A percentile compares a stretch with the other conserved stretches of the same genome.
Conservation (phyloP, 2,329 filamentous ascomycete species). For the Verticillium longisporum region DNA sequence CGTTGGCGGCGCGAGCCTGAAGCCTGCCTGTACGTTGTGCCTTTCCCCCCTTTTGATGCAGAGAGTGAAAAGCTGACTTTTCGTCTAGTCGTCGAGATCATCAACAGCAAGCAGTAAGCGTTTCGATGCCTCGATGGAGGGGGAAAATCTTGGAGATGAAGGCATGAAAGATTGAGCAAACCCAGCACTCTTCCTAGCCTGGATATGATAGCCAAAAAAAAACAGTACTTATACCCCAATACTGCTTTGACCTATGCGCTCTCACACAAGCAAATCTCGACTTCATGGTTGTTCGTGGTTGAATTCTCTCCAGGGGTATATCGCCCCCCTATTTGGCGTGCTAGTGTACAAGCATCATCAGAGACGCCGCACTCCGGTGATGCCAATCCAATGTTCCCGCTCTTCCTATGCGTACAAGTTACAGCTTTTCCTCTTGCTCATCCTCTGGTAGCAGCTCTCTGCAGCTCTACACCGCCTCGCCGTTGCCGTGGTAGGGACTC, state of each 20-base stretch:
- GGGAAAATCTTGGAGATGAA: background rate
- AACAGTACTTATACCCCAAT: background rate
- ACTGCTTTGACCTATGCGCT: background rate
- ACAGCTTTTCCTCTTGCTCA: background rate
- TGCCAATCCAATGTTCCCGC: background rate
- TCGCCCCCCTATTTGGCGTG: background rate
- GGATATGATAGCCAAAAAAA: background rate
- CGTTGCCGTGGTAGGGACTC: slow-evolving; percentile 62
- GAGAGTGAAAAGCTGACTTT: slow-evolving; percentile 5
- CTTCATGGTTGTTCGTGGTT: background rate
- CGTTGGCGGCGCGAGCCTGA: slow-evolving; percentile 91
- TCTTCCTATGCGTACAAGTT: background rate
- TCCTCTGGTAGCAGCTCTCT: background rate
- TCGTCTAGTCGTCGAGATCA: slow-evolving; percentile 48
- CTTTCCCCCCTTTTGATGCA: background rate
- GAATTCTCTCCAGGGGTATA: background rate
- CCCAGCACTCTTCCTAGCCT: background rate
- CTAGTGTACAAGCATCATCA: slow-evolving; percentile 1
- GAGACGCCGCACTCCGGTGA: background rate
- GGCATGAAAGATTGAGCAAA: background rate
- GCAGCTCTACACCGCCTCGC: slow-evolving; percentile 40
- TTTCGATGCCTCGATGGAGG: background rate
- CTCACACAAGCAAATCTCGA: background rate
- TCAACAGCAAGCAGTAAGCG: slow-evolving; percentile 48
- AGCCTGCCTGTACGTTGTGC: slow-evolving; percentile 74